Evolutionary conservation across 1,284 basidiomycete species (phyloP).

Genomic region (Cutaneotrichosporon cyanovorans): DNA sequence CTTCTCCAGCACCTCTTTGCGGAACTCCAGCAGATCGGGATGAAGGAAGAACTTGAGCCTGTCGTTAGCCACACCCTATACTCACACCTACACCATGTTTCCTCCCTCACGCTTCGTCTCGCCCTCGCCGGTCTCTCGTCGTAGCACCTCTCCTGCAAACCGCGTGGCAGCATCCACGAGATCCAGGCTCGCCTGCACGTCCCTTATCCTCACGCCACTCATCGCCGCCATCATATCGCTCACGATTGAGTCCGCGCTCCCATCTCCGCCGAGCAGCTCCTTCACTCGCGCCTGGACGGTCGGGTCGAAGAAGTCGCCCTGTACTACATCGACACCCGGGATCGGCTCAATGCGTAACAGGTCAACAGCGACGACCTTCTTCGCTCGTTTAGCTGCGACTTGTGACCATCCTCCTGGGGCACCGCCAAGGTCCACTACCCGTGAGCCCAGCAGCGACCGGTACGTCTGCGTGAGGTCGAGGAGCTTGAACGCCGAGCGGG

Average conservation of each 20-base stretch:
- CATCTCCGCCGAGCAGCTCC: background rate
- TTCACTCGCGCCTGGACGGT: constrained; percentile 51
- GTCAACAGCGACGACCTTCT: constrained; percentile 62
- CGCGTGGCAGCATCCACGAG: constrained; percentile 39
- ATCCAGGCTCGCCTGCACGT: constrained; percentile 39
- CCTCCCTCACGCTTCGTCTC: constrained; percentile 21
- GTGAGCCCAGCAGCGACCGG: constrained; percentile 49
- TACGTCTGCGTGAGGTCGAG: constrained; percentile 29
- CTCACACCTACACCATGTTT: constrained; percentile 36
- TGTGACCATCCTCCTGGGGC: constrained; percentile 86
- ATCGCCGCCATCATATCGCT: constrained; percentile 49
- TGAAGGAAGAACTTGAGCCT: constrained; percentile 45
- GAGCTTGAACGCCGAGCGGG: constrained; percentile 79
- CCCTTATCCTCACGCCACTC: constrained; percentile 39
- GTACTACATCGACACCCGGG: constrained; percentile 58
- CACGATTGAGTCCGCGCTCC: constrained; percentile 39
- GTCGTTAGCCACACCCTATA: background rate
- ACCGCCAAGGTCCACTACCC: constrained; percentile 73
- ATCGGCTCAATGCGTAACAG: constrained; percentile 61
- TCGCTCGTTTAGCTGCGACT: constrained; percentile 53
- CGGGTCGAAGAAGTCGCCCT: constrained; percentile 65
- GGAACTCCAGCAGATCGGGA: constrained; percentile 40
- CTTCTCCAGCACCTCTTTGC: constrained; percentile 30
- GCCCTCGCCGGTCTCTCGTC: constrained; percentile 15
- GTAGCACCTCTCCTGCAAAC: constrained; percentile 34